Evolutionary conservation across 2,329 filamentous ascomycete genomes (phyloP).

Genomic region (Colletotrichum liaoningense): DNA sequence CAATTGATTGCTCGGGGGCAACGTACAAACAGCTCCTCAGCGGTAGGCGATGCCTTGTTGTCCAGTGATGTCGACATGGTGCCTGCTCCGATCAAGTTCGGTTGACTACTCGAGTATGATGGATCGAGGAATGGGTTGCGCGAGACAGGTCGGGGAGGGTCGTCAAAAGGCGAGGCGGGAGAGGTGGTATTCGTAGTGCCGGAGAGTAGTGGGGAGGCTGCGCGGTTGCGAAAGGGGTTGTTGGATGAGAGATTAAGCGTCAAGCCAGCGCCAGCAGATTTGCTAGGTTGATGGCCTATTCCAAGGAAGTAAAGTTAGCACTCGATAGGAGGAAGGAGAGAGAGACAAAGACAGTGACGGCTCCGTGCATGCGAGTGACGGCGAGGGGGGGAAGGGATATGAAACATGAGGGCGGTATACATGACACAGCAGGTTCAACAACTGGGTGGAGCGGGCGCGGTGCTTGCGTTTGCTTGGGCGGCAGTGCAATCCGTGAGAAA

Average conservation of each 20-base stretch:
- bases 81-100: slow-evolving; percentile 53
- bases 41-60: slow-evolving; percentile 61
- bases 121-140: slow-evolving; percentile 82
- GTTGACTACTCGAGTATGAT: slow-evolving; percentile 47
- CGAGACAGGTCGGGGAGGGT: slow-evolving; percentile 72
- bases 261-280: slow-evolving; percentile 60
- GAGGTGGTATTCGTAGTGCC: slow-evolving; percentile 49
- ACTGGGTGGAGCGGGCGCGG: slow-evolving; percentile 49
- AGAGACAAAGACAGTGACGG: slow-evolving; percentile 41
- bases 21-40: slow-evolving; percentile 84
- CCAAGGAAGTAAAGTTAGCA: slow-evolving; percentile 38
- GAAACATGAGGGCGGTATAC: slow-evolving; percentile 59
- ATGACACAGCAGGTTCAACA: slow-evolving; percentile 56
- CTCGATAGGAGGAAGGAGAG: slow-evolving; percentile 25
- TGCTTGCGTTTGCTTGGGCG: slow-evolving; percentile 35
- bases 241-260: slow-evolving; percentile 80
- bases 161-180: slow-evolving; percentile 70
- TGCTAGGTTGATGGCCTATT: slow-evolving; percentile 53
- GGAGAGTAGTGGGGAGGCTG: slow-evolving; percentile 64
- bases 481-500: slow-evolving; percentile 34
- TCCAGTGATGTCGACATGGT: slow-evolving; percentile 63
- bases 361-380: slow-evolving; percentile 55
- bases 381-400: slow-evolving; percentile 54
- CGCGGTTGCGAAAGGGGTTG: slow-evolving; percentile 83
- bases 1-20: background rate